A percentile compares a stretch with the other conserved stretches of the same genome.
These are phyloP conservation scores for Millerago galiae DNA, from an alignment of 805 yeast species.

Conservation along the genomic window DNA sequence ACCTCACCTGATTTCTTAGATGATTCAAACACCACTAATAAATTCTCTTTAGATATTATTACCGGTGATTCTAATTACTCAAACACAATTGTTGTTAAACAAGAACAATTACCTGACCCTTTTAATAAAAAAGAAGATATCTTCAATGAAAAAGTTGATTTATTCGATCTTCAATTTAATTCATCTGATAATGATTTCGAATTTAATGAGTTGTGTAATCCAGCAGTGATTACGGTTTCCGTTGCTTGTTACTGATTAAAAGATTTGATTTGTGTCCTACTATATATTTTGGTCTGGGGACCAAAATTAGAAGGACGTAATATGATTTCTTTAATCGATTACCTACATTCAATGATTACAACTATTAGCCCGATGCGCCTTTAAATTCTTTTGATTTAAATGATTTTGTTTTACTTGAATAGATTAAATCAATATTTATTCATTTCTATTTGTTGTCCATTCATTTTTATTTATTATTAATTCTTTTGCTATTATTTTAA, in stretches of 20 bases:
- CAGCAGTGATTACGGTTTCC: conserved; percentile 34
- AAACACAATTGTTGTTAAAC: conserved; percentile 11
- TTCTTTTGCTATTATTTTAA: not conserved
- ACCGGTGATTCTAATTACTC: conserved; percentile 7
- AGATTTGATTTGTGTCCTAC: conserved; percentile 4
- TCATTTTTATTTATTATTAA: not conserved
- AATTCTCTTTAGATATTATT: conserved; percentile 21
- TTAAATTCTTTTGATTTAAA: conserved; percentile 25
- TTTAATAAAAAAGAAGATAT: conserved; percentile 12
- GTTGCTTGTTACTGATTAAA: not conserved
- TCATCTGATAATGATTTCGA: conserved; percentile 27
- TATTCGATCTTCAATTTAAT: conserved; percentile 17
- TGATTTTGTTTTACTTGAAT: conserved; percentile 25
- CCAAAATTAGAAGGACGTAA: conserved; percentile 6
- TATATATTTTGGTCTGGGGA: conserved; percentile 4
- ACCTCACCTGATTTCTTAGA: conserved; percentile 6
- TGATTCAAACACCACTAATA: conserved; percentile 16
- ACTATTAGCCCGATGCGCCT: conserved; percentile 28
- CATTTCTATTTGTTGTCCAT: not conserved
- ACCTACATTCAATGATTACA: conserved; percentile 1
- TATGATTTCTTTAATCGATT: not conserved
- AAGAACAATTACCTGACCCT: conserved; percentile 5
- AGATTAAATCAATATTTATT: not conserved
- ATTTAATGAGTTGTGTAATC: conserved; percentile 39
- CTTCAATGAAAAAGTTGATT: conserved; percentile 10